Base-by-base conservation (phyloP, 2,329 filamentous ascomycete genomes). In the Xylaria sp. region DNA sequence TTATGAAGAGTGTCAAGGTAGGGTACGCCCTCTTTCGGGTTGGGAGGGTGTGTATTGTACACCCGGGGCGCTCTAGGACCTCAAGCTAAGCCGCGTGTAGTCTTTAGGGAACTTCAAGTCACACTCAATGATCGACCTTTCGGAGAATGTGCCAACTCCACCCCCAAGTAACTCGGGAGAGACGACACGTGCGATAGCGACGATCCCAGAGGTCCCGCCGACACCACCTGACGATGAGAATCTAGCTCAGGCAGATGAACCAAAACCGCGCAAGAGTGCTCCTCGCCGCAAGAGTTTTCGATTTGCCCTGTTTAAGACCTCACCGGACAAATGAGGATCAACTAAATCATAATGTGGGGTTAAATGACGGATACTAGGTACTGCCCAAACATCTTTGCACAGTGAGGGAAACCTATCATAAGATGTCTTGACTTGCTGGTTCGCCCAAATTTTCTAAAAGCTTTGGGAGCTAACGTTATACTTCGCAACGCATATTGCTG, bases 81-180 rank as follows among this genome's bases (percentile, higher is more conserved):
- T 68, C 51, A 32, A 56, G 58, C 75, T 76, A 61, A 77, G 61
- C 65, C 51, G 47, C 34, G 47, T 14, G 32, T 61, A 80, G 78
- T 79, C 78, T 30, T 72, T 79, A 47, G 70, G 73, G 11, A 77
- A 74, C 53, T 77, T 80, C 65, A 77, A 71, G 59, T 70, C 76
- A 12, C 60, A 75, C n/a, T 75, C 77, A 1, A 70, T 70, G 61
- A 60, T 67, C 6, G 71, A 75, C 55, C 70, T 75, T 39, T 65
- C 68, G 17, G 65, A 55, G 12, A 74, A 63, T 27, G 71, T 74
- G 30, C 74, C 76, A n/a, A 77, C 75, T 32, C 75, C 76, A 30
- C 75, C 77, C 8, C 67, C 74, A 32, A 78, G 76, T 42, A 73
- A 72, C 19, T 74, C 75, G 11, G 75, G 73, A 27, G 75, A 75